These are phyloP conservation scores for Aspergillus viridinutans DNA, from an alignment of 2,329 filamentous ascomycete species.

Conservation along the genomic window DNA sequence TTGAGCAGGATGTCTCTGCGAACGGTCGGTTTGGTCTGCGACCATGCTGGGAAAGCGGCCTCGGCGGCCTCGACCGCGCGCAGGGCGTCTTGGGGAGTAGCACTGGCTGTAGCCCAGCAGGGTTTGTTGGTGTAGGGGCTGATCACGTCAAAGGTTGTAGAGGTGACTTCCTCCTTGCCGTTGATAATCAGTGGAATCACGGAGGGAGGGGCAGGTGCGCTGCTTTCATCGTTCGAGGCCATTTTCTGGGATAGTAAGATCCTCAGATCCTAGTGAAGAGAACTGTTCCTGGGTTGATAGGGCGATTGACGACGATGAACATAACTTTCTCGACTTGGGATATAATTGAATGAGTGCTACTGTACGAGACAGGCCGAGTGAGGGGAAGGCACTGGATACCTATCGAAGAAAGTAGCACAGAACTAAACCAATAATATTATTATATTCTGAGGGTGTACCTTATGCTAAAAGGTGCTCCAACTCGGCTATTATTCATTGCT, in stretches of 20 bases:
- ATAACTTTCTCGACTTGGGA: not conserved
- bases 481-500: not conserved
- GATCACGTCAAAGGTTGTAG: conserved; percentile 43
- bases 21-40: conserved; percentile 53
- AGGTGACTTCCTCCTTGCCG: conserved; percentile 28
- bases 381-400: not conserved
- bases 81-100: conserved; percentile 38
- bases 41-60: conserved; percentile 64
- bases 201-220: conserved; percentile 4
- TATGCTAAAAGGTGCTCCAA: not conserved
- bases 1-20: conserved; percentile 67
- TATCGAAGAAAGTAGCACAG: not conserved
- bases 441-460: not conserved
- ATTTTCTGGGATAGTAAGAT: not conserved
- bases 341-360: not conserved
- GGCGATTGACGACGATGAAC: not conserved
- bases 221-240: not conserved
- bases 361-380: not conserved
- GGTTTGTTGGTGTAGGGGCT: conserved; percentile 52
- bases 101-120: conserved; percentile 53
- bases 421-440: not conserved
- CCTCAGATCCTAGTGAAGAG: not conserved
- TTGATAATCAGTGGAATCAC: conserved; percentile 38
- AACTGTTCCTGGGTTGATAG: not conserved
- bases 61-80: conserved; percentile 55